phyloP scores from a whole-genome alignment of 2,329 filamentous ascomycete species.

The Aspergillus viridinutans region DNA sequence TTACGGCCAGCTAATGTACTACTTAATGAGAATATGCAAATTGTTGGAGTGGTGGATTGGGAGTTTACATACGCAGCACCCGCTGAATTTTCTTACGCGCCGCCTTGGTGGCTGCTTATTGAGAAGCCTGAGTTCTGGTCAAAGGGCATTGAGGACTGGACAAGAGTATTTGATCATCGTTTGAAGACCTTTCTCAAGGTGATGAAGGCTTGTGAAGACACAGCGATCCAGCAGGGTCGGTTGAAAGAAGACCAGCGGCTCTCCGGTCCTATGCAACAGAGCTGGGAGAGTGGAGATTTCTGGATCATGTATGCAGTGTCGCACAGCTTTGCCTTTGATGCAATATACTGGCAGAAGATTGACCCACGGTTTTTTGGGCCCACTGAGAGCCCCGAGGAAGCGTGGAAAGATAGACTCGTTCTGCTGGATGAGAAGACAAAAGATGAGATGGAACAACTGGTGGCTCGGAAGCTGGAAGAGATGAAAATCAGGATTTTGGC shows the following conservation, averaged over 20 bases:
- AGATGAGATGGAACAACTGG: background rate
- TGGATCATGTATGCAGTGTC: conserved; percentile 7
- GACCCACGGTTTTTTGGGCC: background rate
- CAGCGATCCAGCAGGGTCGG: conserved; percentile 3
- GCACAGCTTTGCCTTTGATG: conserved; percentile 10
- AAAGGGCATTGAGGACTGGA: conserved; percentile 15
- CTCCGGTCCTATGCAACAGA: conserved; percentile 13
- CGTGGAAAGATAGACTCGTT: background rate
- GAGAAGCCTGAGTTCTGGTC: conserved; percentile 21
- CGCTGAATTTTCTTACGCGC: conserved; percentile 14
- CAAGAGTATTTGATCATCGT: conserved; percentile 7
- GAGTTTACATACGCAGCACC: conserved; percentile 24
- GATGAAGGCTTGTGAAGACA: conserved; percentile 10
- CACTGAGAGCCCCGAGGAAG: background rate
- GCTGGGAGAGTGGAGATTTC: conserved; percentile 7
- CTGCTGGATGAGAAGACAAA: background rate
- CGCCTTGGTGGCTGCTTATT: conserved; percentile 23
- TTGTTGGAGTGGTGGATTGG: conserved; percentile 19
- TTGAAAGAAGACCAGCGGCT: conserved; percentile 11
- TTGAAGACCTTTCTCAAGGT: conserved; percentile 16
- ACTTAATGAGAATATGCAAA: conserved; percentile 3
- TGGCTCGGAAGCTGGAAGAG: background rate
- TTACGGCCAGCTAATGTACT: conserved; percentile 16
- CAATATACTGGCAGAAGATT: conserved; percentile 1
- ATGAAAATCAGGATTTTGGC: background rate